These are phyloP conservation scores for Fusarium sarcochroum DNA, from an alignment of 2,329 filamentous ascomycete genomes.

Conservation along the genomic window DNA sequence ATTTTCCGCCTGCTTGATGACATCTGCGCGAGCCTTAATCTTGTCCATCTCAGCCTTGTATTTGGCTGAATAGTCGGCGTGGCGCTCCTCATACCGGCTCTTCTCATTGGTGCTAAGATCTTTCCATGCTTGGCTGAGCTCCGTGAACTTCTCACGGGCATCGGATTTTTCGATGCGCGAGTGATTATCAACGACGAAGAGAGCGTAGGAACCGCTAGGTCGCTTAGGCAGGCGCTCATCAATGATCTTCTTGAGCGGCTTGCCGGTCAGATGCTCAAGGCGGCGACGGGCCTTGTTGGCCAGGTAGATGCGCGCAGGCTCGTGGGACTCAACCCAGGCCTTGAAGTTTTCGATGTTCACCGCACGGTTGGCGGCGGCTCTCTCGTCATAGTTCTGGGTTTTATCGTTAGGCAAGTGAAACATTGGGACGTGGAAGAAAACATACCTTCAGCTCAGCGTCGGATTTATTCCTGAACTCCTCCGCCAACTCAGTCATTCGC, in stretches of 20 bases:
- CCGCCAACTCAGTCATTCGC: constrained; percentile 49
- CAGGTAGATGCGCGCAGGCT: constrained; percentile 56
- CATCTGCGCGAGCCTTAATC: constrained; percentile 51
- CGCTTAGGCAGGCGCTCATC: constrained; percentile 65
- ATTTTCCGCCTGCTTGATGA: constrained; percentile 45
- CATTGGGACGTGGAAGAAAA: neutral
- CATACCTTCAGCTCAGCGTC: constrained; percentile 61
- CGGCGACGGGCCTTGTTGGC: constrained; percentile 64
- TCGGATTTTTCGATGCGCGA: constrained; percentile 46
- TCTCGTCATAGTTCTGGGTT: constrained; percentile 51
- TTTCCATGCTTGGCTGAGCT: constrained; percentile 60
- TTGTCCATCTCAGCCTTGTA: constrained; percentile 42
- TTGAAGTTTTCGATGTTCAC: constrained; percentile 58
- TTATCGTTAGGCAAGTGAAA: constrained; percentile 8
- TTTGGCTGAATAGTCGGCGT: constrained; percentile 29
- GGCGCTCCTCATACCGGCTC: constrained; percentile 55
- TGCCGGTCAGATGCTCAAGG: constrained; percentile 53
- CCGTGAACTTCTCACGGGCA: constrained; percentile 36
- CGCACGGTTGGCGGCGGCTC: constrained; percentile 57
- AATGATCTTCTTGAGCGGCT: constrained; percentile 54
- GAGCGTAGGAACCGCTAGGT: constrained; percentile 50
- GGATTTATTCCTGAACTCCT: constrained; percentile 58
- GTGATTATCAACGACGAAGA: constrained; percentile 59
- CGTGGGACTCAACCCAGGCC: constrained; percentile 64
- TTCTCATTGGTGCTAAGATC: constrained; percentile 58